These are phyloP conservation scores for Arthrocladium fulminans DNA, from an alignment of 2,329 filamentous ascomycete genomes.

Conservation along the genomic window DNA sequence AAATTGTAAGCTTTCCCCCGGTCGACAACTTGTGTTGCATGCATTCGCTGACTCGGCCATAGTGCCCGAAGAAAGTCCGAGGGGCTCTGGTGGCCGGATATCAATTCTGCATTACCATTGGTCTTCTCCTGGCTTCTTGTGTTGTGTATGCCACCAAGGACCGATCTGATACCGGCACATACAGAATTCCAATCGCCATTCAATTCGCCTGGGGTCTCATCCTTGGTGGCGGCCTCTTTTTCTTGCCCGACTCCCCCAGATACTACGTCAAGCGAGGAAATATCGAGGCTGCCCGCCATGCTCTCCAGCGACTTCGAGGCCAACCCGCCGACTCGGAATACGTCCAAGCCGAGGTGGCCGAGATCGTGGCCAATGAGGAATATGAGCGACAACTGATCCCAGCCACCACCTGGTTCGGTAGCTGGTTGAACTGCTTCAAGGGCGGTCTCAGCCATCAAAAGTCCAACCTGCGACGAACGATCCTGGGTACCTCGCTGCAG, in stretches of 20 bases:
- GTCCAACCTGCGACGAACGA: slow-evolving; percentile 54
- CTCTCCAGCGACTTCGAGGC: slow-evolving; percentile 62
- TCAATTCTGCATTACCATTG: slow-evolving; percentile 75
- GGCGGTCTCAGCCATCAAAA: slow-evolving; percentile 46
- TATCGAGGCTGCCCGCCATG: slow-evolving; percentile 53
- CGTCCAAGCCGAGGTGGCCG: slow-evolving; percentile 68
- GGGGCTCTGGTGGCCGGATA: slow-evolving; percentile 73
- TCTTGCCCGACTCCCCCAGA: slow-evolving; percentile 77
- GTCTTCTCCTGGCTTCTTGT: slow-evolving; percentile 64
- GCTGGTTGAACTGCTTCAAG: slow-evolving; percentile 58
- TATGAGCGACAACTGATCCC: slow-evolving; percentile 49
- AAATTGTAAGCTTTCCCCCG: slow-evolving; percentile 44
- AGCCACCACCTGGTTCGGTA: slow-evolving; percentile 15
- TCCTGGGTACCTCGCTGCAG: slow-evolving; percentile 63
- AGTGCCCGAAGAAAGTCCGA: slow-evolving; percentile 60
- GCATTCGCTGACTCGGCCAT: slow-evolving; percentile 27
- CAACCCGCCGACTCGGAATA: slow-evolving; percentile 64
- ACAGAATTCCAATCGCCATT: slow-evolving; percentile 71
- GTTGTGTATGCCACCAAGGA: slow-evolving; percentile 64
- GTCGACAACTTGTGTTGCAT: background rate
- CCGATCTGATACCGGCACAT: slow-evolving; percentile 54
- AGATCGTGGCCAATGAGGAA: slow-evolving; percentile 83
- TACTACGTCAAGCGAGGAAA: slow-evolving; percentile 74
- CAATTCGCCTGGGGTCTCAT: slow-evolving; percentile 76
- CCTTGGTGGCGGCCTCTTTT: slow-evolving; percentile 56